phyloP scores from a whole-genome alignment of 768 basidiomycete species.

The Lentinula detonsa region DNA sequence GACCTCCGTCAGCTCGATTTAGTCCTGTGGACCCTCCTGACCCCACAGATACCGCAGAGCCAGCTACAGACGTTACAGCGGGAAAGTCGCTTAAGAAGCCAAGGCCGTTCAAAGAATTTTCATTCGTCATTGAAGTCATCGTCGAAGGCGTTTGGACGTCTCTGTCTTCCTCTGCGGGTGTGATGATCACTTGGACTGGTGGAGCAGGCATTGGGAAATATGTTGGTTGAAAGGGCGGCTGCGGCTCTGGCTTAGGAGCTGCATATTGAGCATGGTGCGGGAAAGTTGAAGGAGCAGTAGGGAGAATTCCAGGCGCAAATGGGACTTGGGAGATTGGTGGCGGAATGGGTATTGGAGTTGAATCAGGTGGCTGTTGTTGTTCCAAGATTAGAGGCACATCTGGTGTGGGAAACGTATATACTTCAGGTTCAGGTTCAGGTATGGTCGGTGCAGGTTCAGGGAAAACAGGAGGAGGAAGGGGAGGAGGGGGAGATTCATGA shows the following conservation, averaged over 20 bases:
- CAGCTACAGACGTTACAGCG: neutral
- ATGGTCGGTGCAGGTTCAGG: neutral
- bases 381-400: neutral
- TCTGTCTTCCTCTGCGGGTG: neutral
- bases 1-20: neutral
- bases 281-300: neutral
- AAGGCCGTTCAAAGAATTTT: neutral
- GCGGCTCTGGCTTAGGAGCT: neutral
- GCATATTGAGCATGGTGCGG: neutral
- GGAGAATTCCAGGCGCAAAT: constrained; percentile 1
- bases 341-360: neutral
- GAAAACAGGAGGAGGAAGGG: neutral
- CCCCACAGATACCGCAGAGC: neutral
- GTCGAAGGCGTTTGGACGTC: constrained; percentile 5
- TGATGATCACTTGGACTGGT: neutral
- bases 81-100: neutral
- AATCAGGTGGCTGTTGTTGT: neutral
- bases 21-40: neutral
- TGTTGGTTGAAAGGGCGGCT: neutral
- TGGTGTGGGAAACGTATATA: neutral
- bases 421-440: neutral
- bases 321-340: constrained; percentile 1
- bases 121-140: constrained; percentile 2
- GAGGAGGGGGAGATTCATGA: neutral
- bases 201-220: constrained; percentile 8